A percentile compares a stretch with the other conserved stretches of the same genome.
Conservation (phyloP, 306 rosid genomes). For the Senna siamea region DNA sequence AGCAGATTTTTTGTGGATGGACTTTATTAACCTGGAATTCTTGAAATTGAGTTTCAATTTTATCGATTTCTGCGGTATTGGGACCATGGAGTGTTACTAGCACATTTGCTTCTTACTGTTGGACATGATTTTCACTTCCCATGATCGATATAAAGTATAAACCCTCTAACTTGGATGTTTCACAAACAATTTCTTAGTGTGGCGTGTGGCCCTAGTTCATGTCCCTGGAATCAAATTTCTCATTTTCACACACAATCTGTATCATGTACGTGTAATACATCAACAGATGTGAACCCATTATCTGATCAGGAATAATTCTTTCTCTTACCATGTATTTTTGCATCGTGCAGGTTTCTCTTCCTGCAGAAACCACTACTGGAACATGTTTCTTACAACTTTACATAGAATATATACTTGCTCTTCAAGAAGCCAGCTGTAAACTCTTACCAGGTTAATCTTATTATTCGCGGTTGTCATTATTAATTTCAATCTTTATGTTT, state of each 20-base stretch:
- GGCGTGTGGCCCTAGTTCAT: not conserved
- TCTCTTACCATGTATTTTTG: constrained; percentile 30
- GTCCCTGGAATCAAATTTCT: not conserved
- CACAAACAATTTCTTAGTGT: constrained; percentile 16
- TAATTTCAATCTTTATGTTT: constrained; percentile 22
- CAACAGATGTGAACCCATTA: not conserved
- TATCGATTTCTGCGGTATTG: constrained; percentile 4
- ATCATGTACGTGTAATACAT: constrained; percentile 13
- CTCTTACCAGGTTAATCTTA: constrained; percentile 56
- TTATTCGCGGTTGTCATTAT: not conserved
- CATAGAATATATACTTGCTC: constrained; percentile 80
- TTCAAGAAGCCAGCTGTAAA: constrained; percentile 76
- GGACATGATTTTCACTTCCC: constrained; percentile 8
- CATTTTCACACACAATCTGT: not conserved
- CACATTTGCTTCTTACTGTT: constrained; percentile 7
- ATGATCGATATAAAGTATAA: constrained; percentile 9
- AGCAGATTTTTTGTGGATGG: not conserved
- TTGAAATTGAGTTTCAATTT: constrained; percentile 8
- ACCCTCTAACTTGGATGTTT: constrained; percentile 22
- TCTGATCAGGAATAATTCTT: constrained; percentile 20
- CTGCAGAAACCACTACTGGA: constrained; percentile 81
- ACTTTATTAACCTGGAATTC: not conserved
- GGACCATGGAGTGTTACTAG: constrained; percentile 23
- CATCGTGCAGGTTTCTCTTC: constrained; percentile 86
- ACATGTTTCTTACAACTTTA: constrained; percentile 75